Percentiles rank a stretch among this genome's conserved stretches.
phyloP scores from a whole-genome alignment of 2,329 filamentous ascomycete species.

The Stagonosporopsis chrysanthemi region DNA sequence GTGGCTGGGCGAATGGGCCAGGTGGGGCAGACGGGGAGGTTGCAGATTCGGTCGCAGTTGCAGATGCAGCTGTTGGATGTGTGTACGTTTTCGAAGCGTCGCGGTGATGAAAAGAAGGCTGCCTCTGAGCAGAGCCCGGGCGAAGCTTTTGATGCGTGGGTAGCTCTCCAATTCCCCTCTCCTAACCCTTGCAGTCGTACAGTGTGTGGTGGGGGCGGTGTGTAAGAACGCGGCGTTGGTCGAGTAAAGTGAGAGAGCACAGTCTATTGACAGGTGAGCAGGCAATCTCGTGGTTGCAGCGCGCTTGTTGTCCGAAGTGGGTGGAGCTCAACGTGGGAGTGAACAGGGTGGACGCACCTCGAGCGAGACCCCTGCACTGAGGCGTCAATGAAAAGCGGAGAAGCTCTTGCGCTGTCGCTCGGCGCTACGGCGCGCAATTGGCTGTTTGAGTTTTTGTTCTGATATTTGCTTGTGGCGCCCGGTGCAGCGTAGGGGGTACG shows the following conservation, averaged over 20 bases:
- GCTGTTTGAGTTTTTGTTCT: constrained; percentile 4
- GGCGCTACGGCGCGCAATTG: constrained; percentile 17
- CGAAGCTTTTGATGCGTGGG: constrained; percentile 26
- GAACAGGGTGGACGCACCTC: constrained; percentile 33
- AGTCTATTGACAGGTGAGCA: not conserved
- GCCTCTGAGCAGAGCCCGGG: constrained; percentile 28
- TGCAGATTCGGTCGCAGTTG: constrained; percentile 8
- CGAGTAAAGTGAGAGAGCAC: not conserved
- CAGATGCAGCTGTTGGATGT: constrained; percentile 3
- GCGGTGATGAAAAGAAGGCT: constrained; percentile 20
- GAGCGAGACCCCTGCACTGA: constrained; percentile 33
- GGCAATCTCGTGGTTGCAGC: constrained; percentile 3
- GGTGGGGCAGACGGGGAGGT: constrained; percentile 26
- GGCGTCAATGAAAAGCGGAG: constrained; percentile 40
- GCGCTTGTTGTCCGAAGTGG: constrained; percentile 14
- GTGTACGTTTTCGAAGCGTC: constrained; percentile 16
- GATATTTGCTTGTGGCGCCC: constrained; percentile 7
- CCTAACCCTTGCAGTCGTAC: constrained; percentile 19
- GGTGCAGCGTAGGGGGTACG: constrained; percentile 15
- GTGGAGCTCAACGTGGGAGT: constrained; percentile 33
- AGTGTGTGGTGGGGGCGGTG: constrained; percentile 24
- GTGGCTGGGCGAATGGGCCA: constrained; percentile 8
- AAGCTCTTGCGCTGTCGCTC: constrained; percentile 21
- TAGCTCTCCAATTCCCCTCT: constrained; percentile 20
- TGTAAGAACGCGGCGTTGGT: constrained; percentile 2